Evolutionary conservation across 768 basidiomycete species (phyloP).

Genomic region (Exsudoporus frostii): DNA sequence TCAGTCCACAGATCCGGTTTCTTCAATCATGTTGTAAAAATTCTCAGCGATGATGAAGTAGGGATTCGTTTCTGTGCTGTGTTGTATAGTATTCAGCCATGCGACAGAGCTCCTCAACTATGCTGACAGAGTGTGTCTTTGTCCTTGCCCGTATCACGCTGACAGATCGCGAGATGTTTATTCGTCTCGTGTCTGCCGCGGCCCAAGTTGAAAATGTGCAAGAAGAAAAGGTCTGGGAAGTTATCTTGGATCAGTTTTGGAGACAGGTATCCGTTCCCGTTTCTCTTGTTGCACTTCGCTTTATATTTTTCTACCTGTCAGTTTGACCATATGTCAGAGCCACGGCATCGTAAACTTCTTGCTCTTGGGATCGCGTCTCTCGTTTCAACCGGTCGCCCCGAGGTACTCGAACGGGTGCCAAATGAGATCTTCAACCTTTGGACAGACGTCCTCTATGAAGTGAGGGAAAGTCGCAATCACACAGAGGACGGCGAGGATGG

Average conservation of each 20-base stretch:
- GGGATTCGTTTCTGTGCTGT: slow-evolving; percentile 4
- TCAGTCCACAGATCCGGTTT: slow-evolving; percentile 72
- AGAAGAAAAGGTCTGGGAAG: slow-evolving; percentile 59
- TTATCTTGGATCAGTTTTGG: slow-evolving; percentile 79
- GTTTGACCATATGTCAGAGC: slow-evolving; percentile 92
- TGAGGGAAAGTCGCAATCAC: slow-evolving; percentile 62
- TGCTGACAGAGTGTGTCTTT: slow-evolving; percentile 67
- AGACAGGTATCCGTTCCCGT: slow-evolving; percentile 52
- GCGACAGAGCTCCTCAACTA: slow-evolving; percentile 28
- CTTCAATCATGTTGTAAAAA: slow-evolving; percentile 59
- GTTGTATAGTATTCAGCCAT: slow-evolving; percentile 8
- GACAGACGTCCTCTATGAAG: slow-evolving; percentile 85
- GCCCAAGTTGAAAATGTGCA: slow-evolving; percentile 44
- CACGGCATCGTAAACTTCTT: slow-evolving; percentile 75
- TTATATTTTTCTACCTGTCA: slow-evolving; percentile 29
- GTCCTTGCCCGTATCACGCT: slow-evolving; percentile 73
- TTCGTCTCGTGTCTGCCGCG: slow-evolving; percentile 65
- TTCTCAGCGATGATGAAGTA: slow-evolving; percentile 67
- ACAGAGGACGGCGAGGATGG: slow-evolving; percentile 36
- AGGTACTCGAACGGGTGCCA: slow-evolving; percentile 68
- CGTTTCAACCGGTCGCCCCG: slow-evolving; percentile 68
- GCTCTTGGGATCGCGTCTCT: slow-evolving; percentile 81
- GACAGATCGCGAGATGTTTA: slow-evolving; percentile 62
- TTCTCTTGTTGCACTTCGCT: not conserved
- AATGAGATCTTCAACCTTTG: slow-evolving; percentile 83